Conservation (phyloP, 2,329 filamentous ascomycete species). For the Plectosphaerella sp. region DNA sequence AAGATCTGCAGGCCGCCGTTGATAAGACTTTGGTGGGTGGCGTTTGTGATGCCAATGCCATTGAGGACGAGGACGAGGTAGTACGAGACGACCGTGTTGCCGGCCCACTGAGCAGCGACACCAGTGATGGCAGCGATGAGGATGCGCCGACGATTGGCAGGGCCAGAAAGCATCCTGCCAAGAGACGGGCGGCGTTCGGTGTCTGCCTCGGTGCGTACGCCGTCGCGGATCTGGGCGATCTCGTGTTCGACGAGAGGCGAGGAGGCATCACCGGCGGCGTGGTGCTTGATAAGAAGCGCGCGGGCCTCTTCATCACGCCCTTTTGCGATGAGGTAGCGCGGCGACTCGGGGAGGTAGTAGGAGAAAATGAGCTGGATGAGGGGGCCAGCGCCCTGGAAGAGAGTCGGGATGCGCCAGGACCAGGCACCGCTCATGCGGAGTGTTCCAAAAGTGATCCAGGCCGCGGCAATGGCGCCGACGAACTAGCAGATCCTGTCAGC, state of each 20-base stretch:
- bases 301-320: slow-evolving; percentile 47
- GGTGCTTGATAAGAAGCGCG: slow-evolving; percentile 49
- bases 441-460: slow-evolving; percentile 22
- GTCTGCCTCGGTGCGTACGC: slow-evolving; percentile 37
- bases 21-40: slow-evolving; percentile 1
- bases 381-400: slow-evolving; percentile 35
- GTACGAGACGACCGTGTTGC: slow-evolving; percentile 44
- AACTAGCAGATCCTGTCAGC: slow-evolving; percentile 19
- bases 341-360: slow-evolving; percentile 50
- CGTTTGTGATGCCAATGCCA: slow-evolving; percentile 15
- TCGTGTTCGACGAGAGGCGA: slow-evolving; percentile 20
- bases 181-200: neutral
- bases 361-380: slow-evolving; percentile 6
- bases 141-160: slow-evolving; percentile 34
- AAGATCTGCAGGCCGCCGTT: slow-evolving; percentile 13
- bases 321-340: slow-evolving; percentile 47
- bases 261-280: slow-evolving; percentile 41
- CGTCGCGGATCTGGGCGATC: slow-evolving; percentile 36
- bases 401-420: slow-evolving; percentile 20
- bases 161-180: slow-evolving; percentile 19
- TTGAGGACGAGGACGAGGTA: slow-evolving; percentile 39
- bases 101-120: slow-evolving; percentile 49
- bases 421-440: slow-evolving; percentile 25
- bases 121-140: slow-evolving; percentile 43
- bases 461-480: slow-evolving; percentile 26